Conservation (phyloP, 2,329 filamentous ascomycete species). For the Cercospora nicotianae region DNA sequence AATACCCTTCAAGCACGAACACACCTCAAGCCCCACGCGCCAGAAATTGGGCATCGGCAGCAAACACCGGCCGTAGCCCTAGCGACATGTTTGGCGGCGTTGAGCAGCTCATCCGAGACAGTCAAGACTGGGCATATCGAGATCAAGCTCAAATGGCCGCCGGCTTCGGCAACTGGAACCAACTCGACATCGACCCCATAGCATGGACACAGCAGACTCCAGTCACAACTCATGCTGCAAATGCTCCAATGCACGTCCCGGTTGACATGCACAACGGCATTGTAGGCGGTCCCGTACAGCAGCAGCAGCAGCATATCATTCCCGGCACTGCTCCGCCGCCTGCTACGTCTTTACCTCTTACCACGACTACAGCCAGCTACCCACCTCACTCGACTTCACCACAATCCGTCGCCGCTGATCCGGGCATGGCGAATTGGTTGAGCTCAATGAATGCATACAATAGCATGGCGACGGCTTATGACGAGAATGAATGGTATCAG, state of each 20-base stretch:
- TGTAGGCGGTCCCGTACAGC: slow-evolving; percentile 5
- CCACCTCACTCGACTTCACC: neutral
- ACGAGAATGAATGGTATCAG: slow-evolving; percentile 46
- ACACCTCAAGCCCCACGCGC: slow-evolving; percentile 23
- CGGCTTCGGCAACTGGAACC: slow-evolving; percentile 63
- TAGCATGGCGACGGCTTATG: slow-evolving; percentile 36
- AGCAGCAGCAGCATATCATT: neutral
- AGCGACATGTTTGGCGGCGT: slow-evolving; percentile 60
- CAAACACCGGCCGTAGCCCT: slow-evolving; percentile 38
- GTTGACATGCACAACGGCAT: neutral
- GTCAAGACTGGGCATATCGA: slow-evolving; percentile 61
- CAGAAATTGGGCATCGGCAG: slow-evolving; percentile 12
- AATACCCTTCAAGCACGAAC: slow-evolving; percentile 28
- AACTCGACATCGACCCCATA: slow-evolving; percentile 25
- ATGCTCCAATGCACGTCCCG: neutral
- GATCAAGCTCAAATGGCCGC: slow-evolving; percentile 62
- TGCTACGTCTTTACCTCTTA: neutral
- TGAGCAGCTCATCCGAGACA: slow-evolving; percentile 62
- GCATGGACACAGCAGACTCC: slow-evolving; percentile 19
- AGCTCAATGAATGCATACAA: slow-evolving; percentile 35
- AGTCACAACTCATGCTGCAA: neutral
- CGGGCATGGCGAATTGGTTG: slow-evolving; percentile 30
- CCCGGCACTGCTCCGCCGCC: neutral
- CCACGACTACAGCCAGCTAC: slow-evolving; percentile 1
- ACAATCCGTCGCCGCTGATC: slow-evolving; percentile 7